Evolutionary conservation across 2,329 filamentous ascomycete species (phyloP).

Genomic region (Fusarium nodosum): DNA sequence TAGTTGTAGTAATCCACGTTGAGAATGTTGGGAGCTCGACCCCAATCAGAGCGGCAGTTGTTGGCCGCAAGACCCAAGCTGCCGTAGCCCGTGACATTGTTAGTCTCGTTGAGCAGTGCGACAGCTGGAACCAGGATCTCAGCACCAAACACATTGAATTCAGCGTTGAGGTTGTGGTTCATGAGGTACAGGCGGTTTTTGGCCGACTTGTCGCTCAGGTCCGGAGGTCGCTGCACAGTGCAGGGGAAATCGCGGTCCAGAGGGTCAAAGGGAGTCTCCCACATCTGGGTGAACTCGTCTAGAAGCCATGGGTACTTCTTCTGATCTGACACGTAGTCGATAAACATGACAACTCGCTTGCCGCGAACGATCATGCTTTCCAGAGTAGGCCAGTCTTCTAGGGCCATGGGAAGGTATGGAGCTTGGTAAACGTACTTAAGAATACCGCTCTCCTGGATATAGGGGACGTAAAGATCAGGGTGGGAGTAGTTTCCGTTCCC

Average conservation of each 20-base stretch:
- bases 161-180: constrained; percentile 91
- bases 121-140: constrained; percentile 79
- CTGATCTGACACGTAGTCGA: constrained; percentile 89
- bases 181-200: constrained; percentile 80
- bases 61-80: constrained; percentile 74
- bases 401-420: constrained; percentile 75
- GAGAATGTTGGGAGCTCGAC: constrained; percentile 79
- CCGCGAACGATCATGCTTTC: constrained; percentile 78
- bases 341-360: constrained; percentile 82
- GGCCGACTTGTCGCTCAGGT: constrained; percentile 67
- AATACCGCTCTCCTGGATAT: constrained; percentile 80
- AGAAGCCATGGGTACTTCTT: constrained; percentile 83
- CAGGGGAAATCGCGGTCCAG: constrained; percentile 77
- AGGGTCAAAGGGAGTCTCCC: constrained; percentile 91
- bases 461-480: constrained; percentile 73
- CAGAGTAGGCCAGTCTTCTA: constrained; percentile 87
- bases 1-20: constrained; percentile 89
- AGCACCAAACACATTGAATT: constrained; percentile 75
- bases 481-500: constrained; percentile 84
- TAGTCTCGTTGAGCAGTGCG: constrained; percentile 77
- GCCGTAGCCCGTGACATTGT: constrained; percentile 73
- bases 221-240: constrained; percentile 80
- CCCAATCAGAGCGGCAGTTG: constrained; percentile 74
- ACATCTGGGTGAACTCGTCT: constrained; percentile 89
- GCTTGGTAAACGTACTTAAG: constrained; percentile 80